These are phyloP conservation scores for Trichoderma atroviride DNA, from an alignment of 2,329 filamentous ascomycete genomes.

Conservation along the genomic window DNA sequence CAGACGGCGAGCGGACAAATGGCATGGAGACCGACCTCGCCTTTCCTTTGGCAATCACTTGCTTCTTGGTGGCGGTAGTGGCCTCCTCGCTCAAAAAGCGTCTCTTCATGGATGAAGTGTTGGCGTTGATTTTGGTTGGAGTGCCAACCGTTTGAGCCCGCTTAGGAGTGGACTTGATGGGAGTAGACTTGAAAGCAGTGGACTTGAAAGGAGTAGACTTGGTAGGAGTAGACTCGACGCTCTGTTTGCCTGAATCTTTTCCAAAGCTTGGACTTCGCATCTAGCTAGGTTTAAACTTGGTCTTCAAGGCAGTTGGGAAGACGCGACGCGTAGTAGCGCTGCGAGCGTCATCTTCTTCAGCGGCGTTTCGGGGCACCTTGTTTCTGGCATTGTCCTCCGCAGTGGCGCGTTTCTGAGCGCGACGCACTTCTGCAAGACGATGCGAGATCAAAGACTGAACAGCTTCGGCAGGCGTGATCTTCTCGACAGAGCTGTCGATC, in stretches of 20 bases:
- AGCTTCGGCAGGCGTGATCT: constrained; percentile 16
- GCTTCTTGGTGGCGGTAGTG: constrained; percentile 3
- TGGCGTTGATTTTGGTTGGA: neutral
- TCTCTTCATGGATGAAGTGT: neutral
- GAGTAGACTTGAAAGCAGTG: too few species aligned
- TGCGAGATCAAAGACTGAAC: constrained; percentile 7
- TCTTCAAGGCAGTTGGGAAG: neutral
- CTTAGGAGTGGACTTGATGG: neutral
- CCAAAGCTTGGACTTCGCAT: neutral
- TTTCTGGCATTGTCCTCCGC: neutral
- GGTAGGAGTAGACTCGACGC: neutral
- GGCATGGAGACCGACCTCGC: constrained; percentile 13
- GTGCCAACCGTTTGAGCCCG: neutral
- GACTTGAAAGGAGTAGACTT: neutral
- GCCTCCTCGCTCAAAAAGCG: constrained; percentile 11
- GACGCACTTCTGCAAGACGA: neutral
- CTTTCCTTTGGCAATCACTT: constrained; percentile 2
- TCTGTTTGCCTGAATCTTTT: neutral
- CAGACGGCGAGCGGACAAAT: neutral
- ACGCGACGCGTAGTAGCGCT: neutral
- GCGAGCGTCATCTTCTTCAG: neutral
- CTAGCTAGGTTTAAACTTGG: constrained; percentile 1
- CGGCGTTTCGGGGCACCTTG: neutral
- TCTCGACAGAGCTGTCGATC: constrained; percentile 15
- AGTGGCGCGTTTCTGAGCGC: neutral